Evolutionary conservation across 164 flowering plant species (phyloP).

Genomic region (Sextonia rubra): DNA sequence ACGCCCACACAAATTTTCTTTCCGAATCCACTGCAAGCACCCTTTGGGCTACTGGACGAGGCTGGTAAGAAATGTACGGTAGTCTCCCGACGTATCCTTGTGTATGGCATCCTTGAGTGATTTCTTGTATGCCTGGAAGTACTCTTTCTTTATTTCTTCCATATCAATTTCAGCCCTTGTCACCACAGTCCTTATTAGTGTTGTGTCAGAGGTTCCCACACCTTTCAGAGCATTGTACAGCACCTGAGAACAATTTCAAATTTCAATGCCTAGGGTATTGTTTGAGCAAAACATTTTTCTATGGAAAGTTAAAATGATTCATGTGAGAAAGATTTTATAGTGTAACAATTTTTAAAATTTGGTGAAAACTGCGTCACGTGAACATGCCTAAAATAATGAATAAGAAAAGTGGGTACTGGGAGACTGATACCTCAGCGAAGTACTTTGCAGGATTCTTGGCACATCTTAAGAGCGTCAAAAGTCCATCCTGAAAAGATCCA

Average conservation of each 20-base stretch:
- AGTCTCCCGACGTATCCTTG: not conserved
- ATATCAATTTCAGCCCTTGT: conserved; percentile 1
- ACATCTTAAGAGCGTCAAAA: not conserved
- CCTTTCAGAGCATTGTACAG: not conserved
- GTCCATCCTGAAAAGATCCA: not conserved
- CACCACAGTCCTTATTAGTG: not conserved
- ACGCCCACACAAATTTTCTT: too few species aligned
- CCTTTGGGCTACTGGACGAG: too few species aligned
- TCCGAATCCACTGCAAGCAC: too few species aligned
- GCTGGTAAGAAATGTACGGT: not conserved
- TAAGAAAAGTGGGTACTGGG: too few species aligned
- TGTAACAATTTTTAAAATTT: too few species aligned
- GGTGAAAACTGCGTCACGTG: too few species aligned
- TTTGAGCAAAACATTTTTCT: too few species aligned
- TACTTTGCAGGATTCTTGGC: conserved; percentile 1
- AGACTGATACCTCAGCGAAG: not conserved
- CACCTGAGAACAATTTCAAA: not conserved
- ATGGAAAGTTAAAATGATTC: too few species aligned
- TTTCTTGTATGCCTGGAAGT: not conserved
- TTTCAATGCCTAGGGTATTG: too few species aligned
- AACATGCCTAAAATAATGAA: too few species aligned
- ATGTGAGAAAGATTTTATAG: too few species aligned
- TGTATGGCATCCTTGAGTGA: not conserved
- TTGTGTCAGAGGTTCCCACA: not conserved
- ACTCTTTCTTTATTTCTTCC: not conserved